Evolutionary conservation across 1,284 basidiomycete genomes (phyloP).

Genomic region (Trichosporon sp.): DNA sequence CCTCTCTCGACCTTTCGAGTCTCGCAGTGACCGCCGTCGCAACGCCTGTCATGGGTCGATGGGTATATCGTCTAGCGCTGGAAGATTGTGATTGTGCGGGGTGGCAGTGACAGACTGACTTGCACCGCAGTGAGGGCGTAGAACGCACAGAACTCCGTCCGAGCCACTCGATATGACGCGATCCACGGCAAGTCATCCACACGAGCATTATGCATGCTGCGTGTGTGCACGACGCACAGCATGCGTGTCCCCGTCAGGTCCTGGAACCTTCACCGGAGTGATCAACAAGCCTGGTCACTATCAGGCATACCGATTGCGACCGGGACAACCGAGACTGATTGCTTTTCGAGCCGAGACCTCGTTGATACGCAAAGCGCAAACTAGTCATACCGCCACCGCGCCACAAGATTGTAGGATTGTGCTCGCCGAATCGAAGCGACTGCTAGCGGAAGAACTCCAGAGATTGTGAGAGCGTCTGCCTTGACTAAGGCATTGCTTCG

Average conservation of each 20-base stretch:
- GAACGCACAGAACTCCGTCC: not conserved
- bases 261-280: not conserved
- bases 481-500: too few species aligned
- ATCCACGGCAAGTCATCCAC: not conserved
- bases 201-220: not conserved
- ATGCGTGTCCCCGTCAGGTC: not conserved
- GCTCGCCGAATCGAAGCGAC: too few species aligned
- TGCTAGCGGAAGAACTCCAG: too few species aligned
- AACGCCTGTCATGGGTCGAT: not conserved
- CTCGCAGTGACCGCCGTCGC: not conserved
- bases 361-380: too few species aligned
- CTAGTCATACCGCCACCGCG: too few species aligned
- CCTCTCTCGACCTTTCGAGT: not conserved
- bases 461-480: too few species aligned
- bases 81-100: not conserved
- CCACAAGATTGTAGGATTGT: too few species aligned
- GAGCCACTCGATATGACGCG: not conserved
- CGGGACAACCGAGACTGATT: too few species aligned
- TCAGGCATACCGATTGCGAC: too few species aligned
- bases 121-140: not conserved
- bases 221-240: not conserved
- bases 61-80: too few species aligned
- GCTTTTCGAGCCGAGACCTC: too few species aligned
- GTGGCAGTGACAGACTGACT: not conserved
- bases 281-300: not conserved